Percentiles rank a stretch among this genome's conserved stretches.
These are phyloP conservation scores for Aspergillus pseudonomiae DNA, from an alignment of 2,329 filamentous ascomycete genomes.

Conservation along the genomic window DNA sequence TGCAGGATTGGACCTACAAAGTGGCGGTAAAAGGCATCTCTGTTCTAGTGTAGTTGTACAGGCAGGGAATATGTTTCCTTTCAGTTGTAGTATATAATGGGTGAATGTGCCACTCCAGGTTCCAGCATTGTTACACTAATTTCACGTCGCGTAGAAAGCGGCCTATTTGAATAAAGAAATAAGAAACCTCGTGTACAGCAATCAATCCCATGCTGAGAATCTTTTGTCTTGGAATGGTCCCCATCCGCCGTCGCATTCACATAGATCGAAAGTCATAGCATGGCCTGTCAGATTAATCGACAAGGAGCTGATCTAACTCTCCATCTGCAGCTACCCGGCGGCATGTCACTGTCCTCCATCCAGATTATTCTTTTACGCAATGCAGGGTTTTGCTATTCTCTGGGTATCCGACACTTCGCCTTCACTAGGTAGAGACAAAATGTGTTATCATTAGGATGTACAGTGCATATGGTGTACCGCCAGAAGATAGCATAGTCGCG, in stretches of 20 bases:
- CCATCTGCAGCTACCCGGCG: background rate
- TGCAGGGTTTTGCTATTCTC: background rate
- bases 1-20: background rate
- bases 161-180: background rate
- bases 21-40: background rate
- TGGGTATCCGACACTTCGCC: background rate
- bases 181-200: background rate
- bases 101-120: background rate
- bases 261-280: background rate
- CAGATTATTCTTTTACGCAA: background rate
- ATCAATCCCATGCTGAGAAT: background rate
- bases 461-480: conserved; percentile 34
- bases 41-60: background rate
- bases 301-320: background rate
- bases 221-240: background rate
- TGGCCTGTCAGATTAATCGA: background rate
- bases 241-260: background rate
- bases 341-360: background rate
- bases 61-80: background rate
- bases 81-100: background rate
- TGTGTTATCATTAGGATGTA: conserved; percentile 37
- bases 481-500: conserved; percentile 29
- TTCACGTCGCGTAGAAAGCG: background rate
- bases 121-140: background rate
- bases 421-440: conserved; percentile 24